Conservation (phyloP, 805 yeast genomes). For the Candida succiphila region DNA sequence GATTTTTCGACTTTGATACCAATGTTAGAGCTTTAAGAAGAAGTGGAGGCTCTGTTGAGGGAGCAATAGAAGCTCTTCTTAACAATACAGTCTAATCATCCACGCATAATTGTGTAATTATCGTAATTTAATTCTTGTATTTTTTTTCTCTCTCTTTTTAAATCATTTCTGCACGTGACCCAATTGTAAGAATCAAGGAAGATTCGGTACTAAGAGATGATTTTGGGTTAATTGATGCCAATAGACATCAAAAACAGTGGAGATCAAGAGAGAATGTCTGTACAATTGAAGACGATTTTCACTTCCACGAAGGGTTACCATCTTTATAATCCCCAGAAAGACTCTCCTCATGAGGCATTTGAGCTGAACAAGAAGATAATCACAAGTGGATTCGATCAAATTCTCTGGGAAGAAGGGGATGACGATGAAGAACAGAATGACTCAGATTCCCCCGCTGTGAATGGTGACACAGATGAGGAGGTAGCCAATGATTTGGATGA, state of each 20-base stretch:
- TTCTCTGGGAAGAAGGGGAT: constrained; percentile 23
- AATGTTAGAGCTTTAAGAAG: constrained; percentile 89
- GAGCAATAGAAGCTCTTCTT: constrained; percentile 83
- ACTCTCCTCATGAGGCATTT: constrained; percentile 6
- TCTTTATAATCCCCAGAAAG: constrained; percentile 7
- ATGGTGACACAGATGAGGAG: constrained; percentile 19
- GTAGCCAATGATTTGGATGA: constrained; percentile 1
- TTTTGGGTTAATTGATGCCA: too few relatives aligned
- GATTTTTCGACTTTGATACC: constrained; percentile 84
- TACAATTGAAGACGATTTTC: constrained; percentile 6
- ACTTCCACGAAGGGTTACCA: constrained; percentile 15
- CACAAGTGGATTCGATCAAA: constrained; percentile 33
- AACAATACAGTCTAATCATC: constrained; percentile 36
- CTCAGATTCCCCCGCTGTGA: constrained; percentile 11
- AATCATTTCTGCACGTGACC: too few relatives aligned
- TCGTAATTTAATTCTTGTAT: not conserved
- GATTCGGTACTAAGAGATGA: too few relatives aligned
- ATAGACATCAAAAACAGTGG: not conserved
- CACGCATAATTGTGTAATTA: not conserved
- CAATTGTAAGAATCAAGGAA: too few relatives aligned
- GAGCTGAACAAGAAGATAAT: constrained; percentile 2
- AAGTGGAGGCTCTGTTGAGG: constrained; percentile 95
- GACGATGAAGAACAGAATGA: not conserved
- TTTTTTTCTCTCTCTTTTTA: not conserved
- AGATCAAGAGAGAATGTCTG: not conserved